Conservation (phyloP, 2,329 filamentous ascomycete species). For the Aspergillus fumigatiaffinis region DNA sequence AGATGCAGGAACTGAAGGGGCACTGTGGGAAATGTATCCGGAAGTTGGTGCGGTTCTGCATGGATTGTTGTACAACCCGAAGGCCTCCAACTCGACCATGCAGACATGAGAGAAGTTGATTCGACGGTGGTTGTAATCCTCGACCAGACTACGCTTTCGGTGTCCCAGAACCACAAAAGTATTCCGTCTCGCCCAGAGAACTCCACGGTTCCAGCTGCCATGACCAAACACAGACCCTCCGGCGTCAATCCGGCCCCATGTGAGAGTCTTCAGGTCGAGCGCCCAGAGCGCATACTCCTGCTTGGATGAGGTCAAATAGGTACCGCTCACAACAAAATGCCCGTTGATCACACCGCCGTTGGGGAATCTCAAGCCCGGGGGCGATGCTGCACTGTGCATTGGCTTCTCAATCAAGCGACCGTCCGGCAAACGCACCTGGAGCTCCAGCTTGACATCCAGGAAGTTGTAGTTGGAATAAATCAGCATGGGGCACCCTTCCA, state of each 20-base stretch:
- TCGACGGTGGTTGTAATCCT: constrained; percentile 95
- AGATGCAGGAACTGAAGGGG: constrained; percentile 58
- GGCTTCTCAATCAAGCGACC: constrained; percentile 79
- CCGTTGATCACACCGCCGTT: constrained; percentile 95
- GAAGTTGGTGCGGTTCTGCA: constrained; percentile 73
- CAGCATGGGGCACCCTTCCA: constrained; percentile 66
- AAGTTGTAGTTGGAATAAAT: constrained; percentile 99
- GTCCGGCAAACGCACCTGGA: constrained; percentile 82
- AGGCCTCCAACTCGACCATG: constrained; percentile 94
- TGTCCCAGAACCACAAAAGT: constrained; percentile 95
- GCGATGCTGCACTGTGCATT: constrained; percentile 78
- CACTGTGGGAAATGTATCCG: constrained; percentile 79
- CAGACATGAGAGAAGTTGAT: constrained; percentile 98
- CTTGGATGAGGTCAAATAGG: constrained; percentile 94
- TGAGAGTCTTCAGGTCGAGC: constrained; percentile 78
- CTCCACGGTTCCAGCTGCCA: constrained; percentile 94
- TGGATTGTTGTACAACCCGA: constrained; percentile 95
- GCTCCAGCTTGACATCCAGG: constrained; percentile 88
- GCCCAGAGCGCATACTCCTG: constrained; percentile 98
- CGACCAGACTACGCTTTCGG: constrained; percentile 85
- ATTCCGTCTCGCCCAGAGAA: constrained; percentile 89
- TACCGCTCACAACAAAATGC: constrained; percentile 95
- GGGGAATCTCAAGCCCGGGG: constrained; percentile 88
- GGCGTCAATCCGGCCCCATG: constrained; percentile 94
- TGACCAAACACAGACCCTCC: constrained; percentile 92